Base-by-base conservation (phyloP, 768 basidiomycete genomes). In the Exidia glandulosa region DNA sequence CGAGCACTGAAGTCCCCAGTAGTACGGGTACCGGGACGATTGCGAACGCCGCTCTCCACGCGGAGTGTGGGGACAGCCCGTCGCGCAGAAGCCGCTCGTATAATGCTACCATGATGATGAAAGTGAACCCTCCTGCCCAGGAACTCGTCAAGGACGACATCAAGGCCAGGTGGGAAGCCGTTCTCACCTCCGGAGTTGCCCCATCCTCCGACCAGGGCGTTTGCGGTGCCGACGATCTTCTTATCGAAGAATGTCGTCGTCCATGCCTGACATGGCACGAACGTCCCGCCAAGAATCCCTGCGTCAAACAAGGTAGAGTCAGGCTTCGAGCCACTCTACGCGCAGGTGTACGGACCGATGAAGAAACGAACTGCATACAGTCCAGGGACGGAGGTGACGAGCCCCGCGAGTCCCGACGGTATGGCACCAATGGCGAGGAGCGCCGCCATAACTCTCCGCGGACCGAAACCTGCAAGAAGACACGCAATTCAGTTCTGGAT, bases 191-290 rank as follows among this genome's bases (percentile, higher is more conserved):
- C 72, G 33, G 66, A 59, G 63, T 77, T 73, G 54, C 83, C 83
- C 80, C 80, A 84, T 0, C 82, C 83, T 6, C 72, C 82, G 4
- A 77, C 78, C 1, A 85, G 66, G 0, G 80, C 81, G 64, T 83
- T 84, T 0, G 82, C 79, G 29, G 69, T 70, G 6, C 77, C 77
- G 19, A 79, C 77, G 33, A 74, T 66, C 52, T 69, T 68, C 50
- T 77, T 82, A 67, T 83, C 81, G 66, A 81, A 85, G 69, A 85
- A 84, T 2, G 70, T 71, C 0, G 84, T 81, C 9, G 82, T 82
- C 81, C 84, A 83, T 2, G 79, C 77, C 58, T 83, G 79, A 61
- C 81, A 83, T 3, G 83, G 76, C 1, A 85, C 81, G 60, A 86
- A 85, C 1, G 81, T 80, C 0, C 71, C 83, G 6, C 84, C 84